Percentiles rank a stretch among this genome's conserved stretches.
Evolutionary conservation across 768 basidiomycete species (phyloP).

Genomic region (Tremella fuciformis): DNA sequence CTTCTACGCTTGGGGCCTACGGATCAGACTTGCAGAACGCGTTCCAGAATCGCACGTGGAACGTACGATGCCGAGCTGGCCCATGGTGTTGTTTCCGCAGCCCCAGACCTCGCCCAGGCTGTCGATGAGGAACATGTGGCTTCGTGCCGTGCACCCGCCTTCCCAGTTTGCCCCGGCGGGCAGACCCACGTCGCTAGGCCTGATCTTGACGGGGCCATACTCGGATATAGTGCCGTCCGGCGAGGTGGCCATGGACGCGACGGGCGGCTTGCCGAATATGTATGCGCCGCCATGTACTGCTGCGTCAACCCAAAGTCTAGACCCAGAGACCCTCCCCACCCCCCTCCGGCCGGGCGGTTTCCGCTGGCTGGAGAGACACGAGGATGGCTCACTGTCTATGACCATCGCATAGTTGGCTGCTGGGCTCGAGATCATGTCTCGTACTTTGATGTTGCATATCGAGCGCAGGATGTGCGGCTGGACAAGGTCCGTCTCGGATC

Average conservation of each 20-base stretch:
- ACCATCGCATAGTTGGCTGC: constrained; percentile 46
- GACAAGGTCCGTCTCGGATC: constrained; percentile 63
- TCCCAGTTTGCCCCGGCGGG: constrained; percentile 60
- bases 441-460: constrained; percentile 70
- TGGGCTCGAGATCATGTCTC: constrained; percentile 63
- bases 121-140: constrained; percentile 78
- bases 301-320: constrained; percentile 1
- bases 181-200: constrained; percentile 62
- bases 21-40: constrained; percentile 5
- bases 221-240: constrained; percentile 64
- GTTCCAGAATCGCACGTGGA: not conserved
- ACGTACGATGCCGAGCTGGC: constrained; percentile 65
- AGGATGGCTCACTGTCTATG: constrained; percentile 40
- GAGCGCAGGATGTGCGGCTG: constrained; percentile 88
- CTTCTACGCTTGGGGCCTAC: constrained; percentile 17
- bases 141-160: constrained; percentile 75
- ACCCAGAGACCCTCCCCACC: not conserved
- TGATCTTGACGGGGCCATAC: constrained; percentile 66
- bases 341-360: not conserved
- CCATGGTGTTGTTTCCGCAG: constrained; percentile 70
- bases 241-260: constrained; percentile 59
- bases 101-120: constrained; percentile 80
- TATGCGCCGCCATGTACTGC: constrained; percentile 68
- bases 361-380: not conserved
- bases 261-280: constrained; percentile 84